phyloP scores from a whole-genome alignment of 495 filamentous ascomycete species.

The Penicillium tannophilum region DNA sequence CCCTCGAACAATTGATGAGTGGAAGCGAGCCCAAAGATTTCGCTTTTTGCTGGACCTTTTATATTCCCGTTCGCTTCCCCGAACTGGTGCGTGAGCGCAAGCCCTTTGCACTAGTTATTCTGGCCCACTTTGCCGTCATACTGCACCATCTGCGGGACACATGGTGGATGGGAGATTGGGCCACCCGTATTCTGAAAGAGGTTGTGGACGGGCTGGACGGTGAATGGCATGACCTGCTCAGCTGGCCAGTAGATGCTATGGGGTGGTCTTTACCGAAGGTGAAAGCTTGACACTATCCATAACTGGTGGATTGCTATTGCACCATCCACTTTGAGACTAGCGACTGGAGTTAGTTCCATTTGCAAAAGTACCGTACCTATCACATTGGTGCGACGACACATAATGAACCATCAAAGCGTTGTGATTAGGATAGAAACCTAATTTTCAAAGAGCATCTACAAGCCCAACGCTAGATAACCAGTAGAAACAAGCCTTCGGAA shows the following conservation, averaged over 20 bases:
- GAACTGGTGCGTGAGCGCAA: slow-evolving; percentile 49
- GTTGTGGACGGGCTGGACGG: slow-evolving; percentile 34
- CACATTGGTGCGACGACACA: neutral
- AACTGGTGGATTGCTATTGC: neutral
- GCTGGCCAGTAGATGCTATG: slow-evolving; percentile 45
- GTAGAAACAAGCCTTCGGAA: neutral
- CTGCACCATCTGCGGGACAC: slow-evolving; percentile 49
- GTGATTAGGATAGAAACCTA: slow-evolving; percentile 26
- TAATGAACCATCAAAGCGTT: slow-evolving; percentile 27
- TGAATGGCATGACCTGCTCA: slow-evolving; percentile 37
- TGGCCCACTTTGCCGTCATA: slow-evolving; percentile 54
- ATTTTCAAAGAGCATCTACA: slow-evolving; percentile 10
- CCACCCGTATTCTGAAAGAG: slow-evolving; percentile 30
- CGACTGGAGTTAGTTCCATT: neutral
- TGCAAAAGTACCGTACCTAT: slow-evolving; percentile 9
- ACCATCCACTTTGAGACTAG: neutral
- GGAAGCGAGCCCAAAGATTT: slow-evolving; percentile 40
- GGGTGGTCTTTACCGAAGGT: slow-evolving; percentile 24
- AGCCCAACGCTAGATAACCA: neutral
- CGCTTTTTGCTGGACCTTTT: slow-evolving; percentile 53
- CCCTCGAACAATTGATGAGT: slow-evolving; percentile 35
- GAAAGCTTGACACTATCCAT: neutral
- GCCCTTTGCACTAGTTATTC: slow-evolving; percentile 56
- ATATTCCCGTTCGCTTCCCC: slow-evolving; percentile 53
- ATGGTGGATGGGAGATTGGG: slow-evolving; percentile 58